These are phyloP conservation scores for Aureobasidium lini DNA, from an alignment of 2,329 filamentous ascomycete genomes.

Conservation along the genomic window DNA sequence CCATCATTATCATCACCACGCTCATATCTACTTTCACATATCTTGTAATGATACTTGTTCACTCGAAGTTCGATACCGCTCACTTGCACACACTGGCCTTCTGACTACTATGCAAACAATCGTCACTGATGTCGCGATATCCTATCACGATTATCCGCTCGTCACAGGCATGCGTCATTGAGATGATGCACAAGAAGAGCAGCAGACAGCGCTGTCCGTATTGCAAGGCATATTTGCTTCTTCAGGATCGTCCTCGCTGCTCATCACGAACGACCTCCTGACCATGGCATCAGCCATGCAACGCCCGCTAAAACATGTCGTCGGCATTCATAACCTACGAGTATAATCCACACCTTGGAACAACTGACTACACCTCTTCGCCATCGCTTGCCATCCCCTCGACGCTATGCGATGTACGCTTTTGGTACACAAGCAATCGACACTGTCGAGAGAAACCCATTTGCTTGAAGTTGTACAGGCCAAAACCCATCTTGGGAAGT, in stretches of 20 bases:
- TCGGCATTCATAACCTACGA: background rate
- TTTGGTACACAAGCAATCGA: too few species aligned
- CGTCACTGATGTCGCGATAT: background rate
- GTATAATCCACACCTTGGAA: too few species aligned
- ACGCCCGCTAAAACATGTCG: background rate
- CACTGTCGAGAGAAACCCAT: too few species aligned
- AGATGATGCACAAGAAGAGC: too few species aligned
- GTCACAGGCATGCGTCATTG: background rate
- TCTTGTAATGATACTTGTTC: background rate
- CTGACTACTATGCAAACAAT: background rate
- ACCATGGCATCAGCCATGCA: background rate
- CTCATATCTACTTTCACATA: background rate
- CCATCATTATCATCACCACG: background rate
- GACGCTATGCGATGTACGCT: too few species aligned
- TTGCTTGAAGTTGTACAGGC: too few species aligned
- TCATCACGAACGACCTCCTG: background rate
- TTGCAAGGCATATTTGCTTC: background rate
- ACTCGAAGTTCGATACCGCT: background rate
- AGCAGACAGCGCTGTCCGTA: background rate
- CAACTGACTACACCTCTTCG: background rate
- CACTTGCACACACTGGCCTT: background rate
- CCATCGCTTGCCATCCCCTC: too few species aligned
- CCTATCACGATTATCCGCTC: too few species aligned
- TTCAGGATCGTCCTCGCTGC: background rate
- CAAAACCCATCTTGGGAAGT: too few species aligned